Conservation (phyloP, 257 asterid species). For the Petunia secreta region DNA sequence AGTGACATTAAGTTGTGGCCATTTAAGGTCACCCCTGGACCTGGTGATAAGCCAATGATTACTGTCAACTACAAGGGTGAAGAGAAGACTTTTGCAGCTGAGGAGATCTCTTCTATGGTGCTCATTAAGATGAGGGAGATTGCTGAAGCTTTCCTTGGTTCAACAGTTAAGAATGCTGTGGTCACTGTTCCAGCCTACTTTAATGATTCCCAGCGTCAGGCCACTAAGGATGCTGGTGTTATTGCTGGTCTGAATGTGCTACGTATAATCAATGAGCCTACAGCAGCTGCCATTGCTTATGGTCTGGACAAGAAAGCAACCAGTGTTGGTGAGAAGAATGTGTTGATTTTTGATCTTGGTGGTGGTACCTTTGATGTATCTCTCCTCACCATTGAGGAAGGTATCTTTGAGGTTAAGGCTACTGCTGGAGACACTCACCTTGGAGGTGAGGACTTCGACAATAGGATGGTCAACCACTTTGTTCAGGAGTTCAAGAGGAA, state of each 20-base stretch:
- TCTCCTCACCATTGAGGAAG: conserved; percentile 63
- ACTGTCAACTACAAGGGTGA: conserved; percentile 26
- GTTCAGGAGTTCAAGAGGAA: conserved; percentile 26
- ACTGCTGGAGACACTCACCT: conserved; percentile 61
- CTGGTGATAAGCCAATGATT: conserved; percentile 27
- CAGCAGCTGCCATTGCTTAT: conserved; percentile 27
- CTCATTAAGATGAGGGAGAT: conserved; percentile 26
- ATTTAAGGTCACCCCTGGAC: conserved; percentile 20
- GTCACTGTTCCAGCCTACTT: conserved; percentile 17
- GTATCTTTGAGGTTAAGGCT: conserved; percentile 67
- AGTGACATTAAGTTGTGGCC: conserved; percentile 24
- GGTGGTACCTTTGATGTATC: conserved; percentile 38
- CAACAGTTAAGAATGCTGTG: conserved; percentile 24
- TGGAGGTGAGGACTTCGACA: conserved; percentile 28
- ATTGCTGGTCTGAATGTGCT: conserved; percentile 22
- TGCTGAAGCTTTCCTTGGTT: conserved; percentile 26
- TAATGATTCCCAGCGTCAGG: conserved; percentile 24
- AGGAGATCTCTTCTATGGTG: conserved; percentile 21
- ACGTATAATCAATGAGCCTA: conserved; percentile 26
- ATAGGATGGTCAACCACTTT: conserved; percentile 23
- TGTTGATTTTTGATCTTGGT: conserved; percentile 27
- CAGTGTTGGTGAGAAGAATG: conserved; percentile 25
- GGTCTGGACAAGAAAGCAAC: conserved; percentile 22
- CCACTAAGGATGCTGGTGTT: conserved; percentile 24
- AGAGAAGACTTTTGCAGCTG: conserved; percentile 20